phyloP scores from a whole-genome alignment of 371 early-diverging fungal genomes.

The Actinomortierella ambigua region DNA sequence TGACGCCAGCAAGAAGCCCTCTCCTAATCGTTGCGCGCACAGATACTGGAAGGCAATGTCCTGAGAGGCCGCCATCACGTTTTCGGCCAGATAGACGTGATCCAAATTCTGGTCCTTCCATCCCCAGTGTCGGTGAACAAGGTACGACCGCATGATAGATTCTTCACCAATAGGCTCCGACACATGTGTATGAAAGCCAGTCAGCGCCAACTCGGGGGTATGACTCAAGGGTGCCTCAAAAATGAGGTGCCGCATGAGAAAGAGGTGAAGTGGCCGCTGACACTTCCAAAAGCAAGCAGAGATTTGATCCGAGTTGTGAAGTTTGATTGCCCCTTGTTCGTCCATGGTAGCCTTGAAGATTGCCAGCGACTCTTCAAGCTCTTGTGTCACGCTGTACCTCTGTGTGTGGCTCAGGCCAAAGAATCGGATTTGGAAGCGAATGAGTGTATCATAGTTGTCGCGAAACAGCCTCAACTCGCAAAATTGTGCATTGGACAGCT shows the following conservation, averaged over 20 bases:
- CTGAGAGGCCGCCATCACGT: constrained; percentile 61
- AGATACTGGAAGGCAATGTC: constrained; percentile 70
- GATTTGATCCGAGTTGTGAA: constrained; percentile 18
- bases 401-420: constrained; percentile 24
- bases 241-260: constrained; percentile 41
- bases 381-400: constrained; percentile 10
- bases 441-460: constrained; percentile 32
- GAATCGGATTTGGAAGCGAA: constrained; percentile 35
- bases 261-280: constrained; percentile 29
- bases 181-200: constrained; percentile 39
- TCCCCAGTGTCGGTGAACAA: constrained; percentile 63
- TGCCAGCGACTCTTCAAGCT: constrained; percentile 12
- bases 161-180: constrained; percentile 46
- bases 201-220: constrained; percentile 20
- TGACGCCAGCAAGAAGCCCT: constrained; percentile 65
- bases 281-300: constrained; percentile 19
- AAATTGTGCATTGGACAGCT: constrained; percentile 25
- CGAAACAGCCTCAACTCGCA: constrained; percentile 45
- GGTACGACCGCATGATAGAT: constrained; percentile 59
- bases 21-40: constrained; percentile 60
- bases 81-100: constrained; percentile 41
- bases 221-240: constrained; percentile 22
- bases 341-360: constrained; percentile 15
- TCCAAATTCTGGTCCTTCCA: constrained; percentile 71
- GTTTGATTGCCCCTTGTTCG: constrained; percentile 11